Evolutionary conservation across 169 alveolate genomes (phyloP), one percentile per base, ranked within the genome.

Genomic region (Pseudocohnilembus persalinus): DNA sequence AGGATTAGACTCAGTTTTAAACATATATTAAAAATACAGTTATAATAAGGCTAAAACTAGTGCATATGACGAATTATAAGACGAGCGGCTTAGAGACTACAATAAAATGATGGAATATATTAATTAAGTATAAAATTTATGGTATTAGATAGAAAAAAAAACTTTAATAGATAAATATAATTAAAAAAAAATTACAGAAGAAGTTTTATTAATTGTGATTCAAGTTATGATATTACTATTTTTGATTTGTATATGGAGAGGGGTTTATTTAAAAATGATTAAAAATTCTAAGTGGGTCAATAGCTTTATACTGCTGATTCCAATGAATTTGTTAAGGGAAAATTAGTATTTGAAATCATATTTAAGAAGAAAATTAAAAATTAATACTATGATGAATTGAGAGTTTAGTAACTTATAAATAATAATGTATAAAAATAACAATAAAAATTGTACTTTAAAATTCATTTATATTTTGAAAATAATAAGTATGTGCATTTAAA

Each of bases 211-310:
- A 29, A 85, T 85, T 29, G 68, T 85, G 11, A 63, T 79, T 1
- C 29, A 34, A 27, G 34, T 85, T n/a, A 31, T 79, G 20, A 78
- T 85, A 26, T 49, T 79, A 1, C 31, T 74, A 34, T 78, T 85
- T 35, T 77, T 78, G 0, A 30, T 85, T 4, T 28, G 34, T 28
- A 65, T 85, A 20, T 85, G 89, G 89, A 73, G 85, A 27, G 73
- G 77, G 33, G 85, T 34, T 24, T 85, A 65, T 73, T 33, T 49
- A 30, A 68, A 68, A 30, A 49, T 85, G 31, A 78, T 78, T 72
- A 85, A 84, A 79, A 74, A 85, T 64, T 85, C 89, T 29, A 32
- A 82, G 49, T 85, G 85, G 85, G 89, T 85, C 20, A 85, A 85
- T 63, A 82, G 89, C 24, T 85, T 85, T 74, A 85, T 85, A 16